Conservation (phyloP, 306 rosid genomes). For the Mimosa pudica region DNA sequence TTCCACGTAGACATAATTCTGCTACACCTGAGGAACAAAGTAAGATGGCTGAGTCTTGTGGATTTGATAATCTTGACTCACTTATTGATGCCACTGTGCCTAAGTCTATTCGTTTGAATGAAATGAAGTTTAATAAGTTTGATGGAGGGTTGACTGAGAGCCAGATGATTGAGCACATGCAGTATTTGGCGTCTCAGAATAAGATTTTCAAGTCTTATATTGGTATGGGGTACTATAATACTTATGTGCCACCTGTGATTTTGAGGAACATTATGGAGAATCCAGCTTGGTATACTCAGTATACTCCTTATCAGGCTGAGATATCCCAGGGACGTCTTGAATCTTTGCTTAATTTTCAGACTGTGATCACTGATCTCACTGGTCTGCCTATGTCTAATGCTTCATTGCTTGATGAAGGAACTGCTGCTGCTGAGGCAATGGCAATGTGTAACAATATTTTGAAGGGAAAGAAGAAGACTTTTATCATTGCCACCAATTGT, state of each 20-base stretch:
- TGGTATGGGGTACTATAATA: conserved; percentile 97
- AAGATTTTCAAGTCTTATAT: conserved; percentile 74
- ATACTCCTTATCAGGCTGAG: conserved; percentile 99
- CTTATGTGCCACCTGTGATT: conserved; percentile 90
- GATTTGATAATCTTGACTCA: conserved; percentile 64
- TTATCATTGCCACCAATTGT: conserved; percentile 77
- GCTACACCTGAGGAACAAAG: conserved; percentile 84
- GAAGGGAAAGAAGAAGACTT: conserved; percentile 94
- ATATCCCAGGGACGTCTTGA: conserved; percentile 97
- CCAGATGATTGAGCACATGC: conserved; percentile 93
- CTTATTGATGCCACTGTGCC: conserved; percentile 94
- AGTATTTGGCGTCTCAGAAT: conserved; percentile 74
- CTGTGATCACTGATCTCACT: conserved; percentile 86
- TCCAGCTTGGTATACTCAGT: conserved; percentile 99
- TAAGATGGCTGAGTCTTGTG: conserved; percentile 68
- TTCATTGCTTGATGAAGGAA: conserved; percentile 96
- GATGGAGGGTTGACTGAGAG: conserved; percentile 90
- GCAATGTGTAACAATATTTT: conserved; percentile 90
- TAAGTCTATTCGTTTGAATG: conserved; percentile 72
- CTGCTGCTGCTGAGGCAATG: conserved; percentile 99
- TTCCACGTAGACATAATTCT: conserved; percentile 94
- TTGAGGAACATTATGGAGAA: conserved; percentile 97
- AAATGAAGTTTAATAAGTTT: conserved; percentile 69
- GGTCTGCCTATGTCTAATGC: conserved; percentile 99
- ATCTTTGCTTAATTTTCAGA: conserved; percentile 84